Evolutionary conservation across 1,284 basidiomycete genomes (phyloP).

Genomic region (Boletus mariae): DNA sequence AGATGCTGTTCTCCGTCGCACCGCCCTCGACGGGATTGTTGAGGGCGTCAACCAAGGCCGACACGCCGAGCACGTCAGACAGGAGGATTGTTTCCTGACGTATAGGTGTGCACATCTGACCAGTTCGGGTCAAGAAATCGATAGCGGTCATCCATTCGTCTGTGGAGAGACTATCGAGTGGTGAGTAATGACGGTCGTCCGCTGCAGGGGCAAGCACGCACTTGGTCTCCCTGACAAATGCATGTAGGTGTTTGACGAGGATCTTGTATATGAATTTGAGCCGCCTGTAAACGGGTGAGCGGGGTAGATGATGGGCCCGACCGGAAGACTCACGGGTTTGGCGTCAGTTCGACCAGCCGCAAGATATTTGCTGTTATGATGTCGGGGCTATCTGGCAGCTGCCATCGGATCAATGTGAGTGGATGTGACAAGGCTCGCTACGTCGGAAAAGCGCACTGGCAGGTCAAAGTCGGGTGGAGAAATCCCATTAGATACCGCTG

Average conservation of each 20-base stretch:
- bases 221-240: conserved; percentile 69
- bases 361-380: conserved; percentile 55
- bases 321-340: conserved; percentile 38
- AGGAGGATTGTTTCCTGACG: conserved; percentile 85
- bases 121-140: conserved; percentile 70
- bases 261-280: conserved; percentile 46
- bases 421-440: background rate
- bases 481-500: conserved; percentile 34
- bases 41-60: conserved; percentile 71
- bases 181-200: background rate
- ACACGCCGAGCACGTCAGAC: conserved; percentile 76
- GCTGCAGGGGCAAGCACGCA: conserved; percentile 19
- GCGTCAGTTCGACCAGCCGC: conserved; percentile 43
- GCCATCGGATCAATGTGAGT: conserved; percentile 4
- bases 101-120: conserved; percentile 67
- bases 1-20: conserved; percentile 72
- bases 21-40: conserved; percentile 68
- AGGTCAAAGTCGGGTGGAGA: conserved; percentile 30
- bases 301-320: background rate
- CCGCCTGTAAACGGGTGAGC: conserved; percentile 33
- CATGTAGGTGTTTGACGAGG: conserved; percentile 63
- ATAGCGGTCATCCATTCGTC: conserved; percentile 85
- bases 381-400: conserved; percentile 52
- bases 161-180: conserved; percentile 53
- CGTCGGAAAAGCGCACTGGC: conserved; percentile 24